Conservation (phyloP, 495 filamentous ascomycete species). For the Schizothecium vesticola region DNA sequence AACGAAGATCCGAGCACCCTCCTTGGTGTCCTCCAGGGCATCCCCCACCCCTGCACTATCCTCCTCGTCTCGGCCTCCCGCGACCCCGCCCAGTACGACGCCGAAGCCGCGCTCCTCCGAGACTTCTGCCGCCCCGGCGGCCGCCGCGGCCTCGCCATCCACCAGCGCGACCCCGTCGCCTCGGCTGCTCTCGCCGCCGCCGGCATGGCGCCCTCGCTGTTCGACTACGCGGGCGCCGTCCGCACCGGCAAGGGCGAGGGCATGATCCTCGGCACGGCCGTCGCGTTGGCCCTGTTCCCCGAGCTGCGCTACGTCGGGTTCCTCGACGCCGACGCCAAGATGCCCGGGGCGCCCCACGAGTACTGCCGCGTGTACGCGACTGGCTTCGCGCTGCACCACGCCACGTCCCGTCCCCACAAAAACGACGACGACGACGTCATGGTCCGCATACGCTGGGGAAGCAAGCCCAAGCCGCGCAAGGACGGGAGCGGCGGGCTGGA, state of each 20-base stretch:
- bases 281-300: slow-evolving; percentile 18
- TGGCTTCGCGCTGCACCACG: slow-evolving; percentile 18
- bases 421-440: slow-evolving; percentile 17
- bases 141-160: slow-evolving; percentile 18
- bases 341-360: slow-evolving; percentile 20
- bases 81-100: slow-evolving; percentile 5
- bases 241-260: slow-evolving; percentile 32
- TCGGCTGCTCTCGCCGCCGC: slow-evolving; percentile 14
- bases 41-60: slow-evolving; percentile 20
- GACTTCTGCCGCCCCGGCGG: slow-evolving; percentile 6
- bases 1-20: slow-evolving; percentile 19
- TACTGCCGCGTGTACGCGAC: slow-evolving; percentile 28
- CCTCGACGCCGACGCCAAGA: slow-evolving; percentile 28
- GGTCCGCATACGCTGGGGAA: slow-evolving; percentile 26
- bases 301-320: slow-evolving; percentile 25
- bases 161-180: slow-evolving; percentile 25
- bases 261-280: slow-evolving; percentile 28
- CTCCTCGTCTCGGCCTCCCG: slow-evolving; percentile 27
- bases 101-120: slow-evolving; percentile 13
- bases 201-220: slow-evolving; percentile 17
- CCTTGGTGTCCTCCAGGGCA: slow-evolving; percentile 18
- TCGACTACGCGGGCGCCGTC: slow-evolving; percentile 6
- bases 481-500: slow-evolving; percentile 11
- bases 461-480: slow-evolving; percentile 26
- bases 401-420: background rate